phyloP scores from a whole-genome alignment of 2,329 filamentous ascomycete species.

The Aureobasidium vineae region DNA sequence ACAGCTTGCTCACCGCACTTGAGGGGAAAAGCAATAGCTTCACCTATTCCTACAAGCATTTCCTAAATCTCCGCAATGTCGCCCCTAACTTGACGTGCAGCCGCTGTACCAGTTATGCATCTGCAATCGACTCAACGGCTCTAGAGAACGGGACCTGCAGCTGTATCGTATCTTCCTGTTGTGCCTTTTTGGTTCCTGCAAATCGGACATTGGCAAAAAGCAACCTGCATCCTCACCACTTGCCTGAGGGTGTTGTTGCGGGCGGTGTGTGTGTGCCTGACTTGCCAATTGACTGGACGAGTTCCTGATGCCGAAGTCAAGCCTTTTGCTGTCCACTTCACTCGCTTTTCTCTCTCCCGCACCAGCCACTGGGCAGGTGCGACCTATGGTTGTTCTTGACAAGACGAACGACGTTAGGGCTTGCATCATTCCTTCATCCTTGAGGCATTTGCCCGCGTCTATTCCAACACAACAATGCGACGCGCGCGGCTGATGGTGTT shows the following conservation, averaged over 20 bases:
- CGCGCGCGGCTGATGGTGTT: constrained; percentile 12
- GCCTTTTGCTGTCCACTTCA: background rate
- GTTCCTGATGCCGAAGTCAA: constrained; percentile 23
- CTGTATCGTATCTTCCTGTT: constrained; percentile 9
- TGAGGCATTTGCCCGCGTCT: constrained; percentile 6
- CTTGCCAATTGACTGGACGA: constrained; percentile 20
- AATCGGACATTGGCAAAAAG: constrained; percentile 13
- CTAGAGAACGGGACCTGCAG: constrained; percentile 21
- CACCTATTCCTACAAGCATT: constrained; percentile 5
- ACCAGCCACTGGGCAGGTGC: constrained; percentile 16
- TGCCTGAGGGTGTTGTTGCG: constrained; percentile 1
- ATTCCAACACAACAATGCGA: constrained; percentile 2
- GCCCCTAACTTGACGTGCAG: constrained; percentile 6
- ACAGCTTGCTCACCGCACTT: constrained; percentile 22
- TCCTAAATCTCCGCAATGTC: constrained; percentile 19
- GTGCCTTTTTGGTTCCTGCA: constrained; percentile 16
- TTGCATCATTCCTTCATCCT: constrained; percentile 11
- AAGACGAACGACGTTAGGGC: background rate
- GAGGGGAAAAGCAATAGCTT: constrained; percentile 6
- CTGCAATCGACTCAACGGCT: constrained; percentile 10
- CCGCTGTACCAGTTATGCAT: constrained; percentile 22
- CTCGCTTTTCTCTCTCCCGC: constrained; percentile 10
- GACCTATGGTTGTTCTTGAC: constrained; percentile 9
- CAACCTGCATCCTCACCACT: background rate
- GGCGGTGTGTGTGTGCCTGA: constrained; percentile 18